A percentile compares a stretch with the other conserved stretches of the same genome.
These are phyloP conservation scores for Lentinula guzmanii DNA, from an alignment of 768 basidiomycete genomes.

Conservation along the genomic window DNA sequence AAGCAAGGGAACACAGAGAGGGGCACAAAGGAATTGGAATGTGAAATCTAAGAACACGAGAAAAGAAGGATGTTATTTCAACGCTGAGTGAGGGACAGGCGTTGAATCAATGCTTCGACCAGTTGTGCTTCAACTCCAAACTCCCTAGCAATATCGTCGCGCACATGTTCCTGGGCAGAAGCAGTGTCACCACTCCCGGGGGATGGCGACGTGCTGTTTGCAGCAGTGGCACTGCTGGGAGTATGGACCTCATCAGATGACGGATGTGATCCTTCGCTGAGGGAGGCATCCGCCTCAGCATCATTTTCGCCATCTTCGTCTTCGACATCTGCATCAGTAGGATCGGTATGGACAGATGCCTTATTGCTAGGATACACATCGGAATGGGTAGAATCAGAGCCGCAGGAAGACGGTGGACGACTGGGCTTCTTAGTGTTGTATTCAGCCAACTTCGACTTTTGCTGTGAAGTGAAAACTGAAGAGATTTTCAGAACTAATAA, in stretches of 20 bases:
- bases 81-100: not conserved
- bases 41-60: not conserved
- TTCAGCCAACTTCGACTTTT: slow-evolving; percentile 42
- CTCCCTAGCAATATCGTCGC: slow-evolving; percentile 5
- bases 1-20: not conserved
- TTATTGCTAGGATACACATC: not conserved
- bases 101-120: slow-evolving; percentile 1
- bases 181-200: not conserved
- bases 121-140: slow-evolving; percentile 7
- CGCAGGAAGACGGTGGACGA: not conserved
- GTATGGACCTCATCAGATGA: slow-evolving; percentile 8
- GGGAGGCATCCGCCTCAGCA: not conserved
- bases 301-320: slow-evolving; percentile 9
- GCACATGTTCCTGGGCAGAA: not conserved
- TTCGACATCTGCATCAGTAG: slow-evolving; percentile 6
- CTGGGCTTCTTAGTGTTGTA: slow-evolving; percentile 22
- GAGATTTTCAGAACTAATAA: slow-evolving; percentile 4
- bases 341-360: not conserved
- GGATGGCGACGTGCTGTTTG: not conserved
- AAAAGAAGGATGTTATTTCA: not conserved
- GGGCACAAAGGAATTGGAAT: not conserved
- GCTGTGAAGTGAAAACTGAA: slow-evolving; percentile 60
- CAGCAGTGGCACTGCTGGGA: slow-evolving; percentile 11
- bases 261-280: not conserved
- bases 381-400: slow-evolving; percentile 2